Base-by-base conservation (phyloP, 1,284 basidiomycete species). In the Moesziomyces antarcticus region DNA sequence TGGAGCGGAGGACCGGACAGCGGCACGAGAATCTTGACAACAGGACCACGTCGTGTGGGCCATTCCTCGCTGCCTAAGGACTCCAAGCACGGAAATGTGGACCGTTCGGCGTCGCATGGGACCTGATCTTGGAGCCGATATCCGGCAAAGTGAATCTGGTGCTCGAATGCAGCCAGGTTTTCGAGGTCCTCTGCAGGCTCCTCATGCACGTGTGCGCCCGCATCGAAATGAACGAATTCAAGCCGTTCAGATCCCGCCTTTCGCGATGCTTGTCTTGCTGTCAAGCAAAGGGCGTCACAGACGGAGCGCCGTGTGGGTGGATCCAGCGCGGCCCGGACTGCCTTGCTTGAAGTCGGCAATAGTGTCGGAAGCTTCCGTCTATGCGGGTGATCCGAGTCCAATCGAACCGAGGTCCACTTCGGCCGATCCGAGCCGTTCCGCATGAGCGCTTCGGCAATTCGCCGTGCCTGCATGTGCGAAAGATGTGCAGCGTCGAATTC, bases 1-100 rank as follows among this genome's bases (percentile, higher is more conserved):
- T 52, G 51, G 1, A 69, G 48, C 14, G 59, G 44, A 1, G 70
- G 50, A 21, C 56, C 58, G 14, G 66, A 69, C 25, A 73, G 61
- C 3, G 70, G 70, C 3, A 73, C 22, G 37, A 73, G 62, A 56
- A 73, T 44, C 45, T 73, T 73, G 56, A 73, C 70, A 14, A 69
- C 64, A 45, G 68, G 56, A 22, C 63, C 60, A 22, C 57, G 57
- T 18, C 56, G 45, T 30, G 20, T 33, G 10, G 52, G 59, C 40
- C 53, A 37, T 18, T 14, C 14, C 5, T 37, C 35, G 5, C 13
- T 16, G 35, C 35, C 14, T 11, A 37, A 37, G 3, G 30, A 37
- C 14, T 37, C 16, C 14, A 37, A 16, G 14, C 35, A 37, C 35
- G 35, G 35, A 18, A 37, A 18, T 5, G 35, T 14, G 35, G 35